Evolutionary conservation across 257 asterid genomes (phyloP).

Genomic region (Lycium barbarum): DNA sequence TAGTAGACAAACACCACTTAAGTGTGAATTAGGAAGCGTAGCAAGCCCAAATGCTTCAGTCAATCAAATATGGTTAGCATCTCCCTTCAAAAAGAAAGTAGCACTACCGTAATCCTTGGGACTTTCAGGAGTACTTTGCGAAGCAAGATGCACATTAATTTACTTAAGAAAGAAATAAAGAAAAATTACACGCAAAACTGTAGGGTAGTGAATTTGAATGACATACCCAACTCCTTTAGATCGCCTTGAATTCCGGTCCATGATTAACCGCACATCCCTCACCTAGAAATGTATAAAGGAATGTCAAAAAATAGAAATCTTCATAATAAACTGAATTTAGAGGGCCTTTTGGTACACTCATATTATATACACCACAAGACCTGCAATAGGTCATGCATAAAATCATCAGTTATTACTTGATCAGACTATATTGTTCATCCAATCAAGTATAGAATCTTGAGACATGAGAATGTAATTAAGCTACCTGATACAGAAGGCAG

Average conservation of each 20-base stretch:
- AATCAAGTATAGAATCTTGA: slow-evolving; percentile 32
- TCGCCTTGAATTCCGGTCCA: slow-evolving; percentile 97
- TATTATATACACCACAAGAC: slow-evolving; percentile 31
- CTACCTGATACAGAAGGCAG: slow-evolving; percentile 36
- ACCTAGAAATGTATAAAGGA: slow-evolving; percentile 55
- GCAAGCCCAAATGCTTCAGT: neutral
- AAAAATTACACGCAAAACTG: neutral
- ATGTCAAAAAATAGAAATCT: slow-evolving; percentile 27
- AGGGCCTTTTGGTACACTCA: slow-evolving; percentile 34
- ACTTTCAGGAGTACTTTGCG: neutral
- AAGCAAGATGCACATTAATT: slow-evolving; percentile 19
- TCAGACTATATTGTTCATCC: slow-evolving; percentile 28
- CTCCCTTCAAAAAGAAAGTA: neutral
- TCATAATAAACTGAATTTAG: neutral
- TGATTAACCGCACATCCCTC: slow-evolving; percentile 92
- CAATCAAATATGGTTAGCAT: slow-evolving; percentile 1
- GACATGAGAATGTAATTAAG: slow-evolving; percentile 23
- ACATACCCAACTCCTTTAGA: slow-evolving; percentile 99
- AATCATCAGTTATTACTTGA: slow-evolving; percentile 30
- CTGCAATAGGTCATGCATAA: slow-evolving; percentile 38
- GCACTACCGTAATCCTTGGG: neutral
- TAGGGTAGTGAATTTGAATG: neutral
- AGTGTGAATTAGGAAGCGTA: neutral
- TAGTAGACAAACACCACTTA: neutral
- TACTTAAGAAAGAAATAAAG: slow-evolving; percentile 23